phyloP scores from a whole-genome alignment of 2,329 filamentous ascomycete species.

The Cytospora paraplurivora region DNA sequence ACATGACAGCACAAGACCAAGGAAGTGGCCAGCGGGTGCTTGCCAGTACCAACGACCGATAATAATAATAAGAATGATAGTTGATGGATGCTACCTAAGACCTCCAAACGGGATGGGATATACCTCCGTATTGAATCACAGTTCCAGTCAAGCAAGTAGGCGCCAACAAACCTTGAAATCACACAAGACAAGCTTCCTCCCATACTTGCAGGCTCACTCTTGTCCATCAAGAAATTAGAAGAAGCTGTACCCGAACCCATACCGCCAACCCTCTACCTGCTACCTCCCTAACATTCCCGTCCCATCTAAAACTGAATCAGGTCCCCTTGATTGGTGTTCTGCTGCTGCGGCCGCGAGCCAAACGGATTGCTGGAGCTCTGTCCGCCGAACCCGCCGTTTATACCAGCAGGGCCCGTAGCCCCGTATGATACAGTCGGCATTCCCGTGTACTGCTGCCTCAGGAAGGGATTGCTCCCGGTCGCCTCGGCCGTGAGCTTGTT shows the following conservation, averaged over 20 bases:
- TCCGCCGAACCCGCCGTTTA: slow-evolving; percentile 50
- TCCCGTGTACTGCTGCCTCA: slow-evolving; percentile 81
- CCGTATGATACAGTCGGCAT: slow-evolving; percentile 64
- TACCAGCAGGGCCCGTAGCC: slow-evolving; percentile 58
- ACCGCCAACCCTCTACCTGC: background rate
- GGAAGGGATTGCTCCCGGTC: slow-evolving; percentile 86
- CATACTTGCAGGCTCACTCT: slow-evolving; percentile 3
- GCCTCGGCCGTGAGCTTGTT: slow-evolving; percentile 70
- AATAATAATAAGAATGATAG: slow-evolving; percentile 15
- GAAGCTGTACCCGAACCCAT: background rate
- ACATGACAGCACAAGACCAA: background rate
- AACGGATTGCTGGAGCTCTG: slow-evolving; percentile 60
- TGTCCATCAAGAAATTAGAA: slow-evolving; percentile 2
- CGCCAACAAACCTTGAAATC: slow-evolving; percentile 20
- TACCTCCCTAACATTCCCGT: background rate
- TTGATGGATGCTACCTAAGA: slow-evolving; percentile 29
- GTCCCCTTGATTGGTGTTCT: slow-evolving; percentile 48
- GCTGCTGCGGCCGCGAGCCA: slow-evolving; percentile 55
- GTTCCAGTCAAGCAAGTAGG: slow-evolving; percentile 17
- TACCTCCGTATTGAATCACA: slow-evolving; percentile 18
- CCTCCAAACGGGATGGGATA: slow-evolving; percentile 25
- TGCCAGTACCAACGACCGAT: slow-evolving; percentile 9
- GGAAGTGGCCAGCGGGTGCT: background rate
- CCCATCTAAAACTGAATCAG: slow-evolving; percentile 61
- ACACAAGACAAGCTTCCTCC: slow-evolving; percentile 15